These are phyloP conservation scores for Trichopus zeylanicus DNA, from an alignment of 116 monocot species.

Conservation along the genomic window DNA sequence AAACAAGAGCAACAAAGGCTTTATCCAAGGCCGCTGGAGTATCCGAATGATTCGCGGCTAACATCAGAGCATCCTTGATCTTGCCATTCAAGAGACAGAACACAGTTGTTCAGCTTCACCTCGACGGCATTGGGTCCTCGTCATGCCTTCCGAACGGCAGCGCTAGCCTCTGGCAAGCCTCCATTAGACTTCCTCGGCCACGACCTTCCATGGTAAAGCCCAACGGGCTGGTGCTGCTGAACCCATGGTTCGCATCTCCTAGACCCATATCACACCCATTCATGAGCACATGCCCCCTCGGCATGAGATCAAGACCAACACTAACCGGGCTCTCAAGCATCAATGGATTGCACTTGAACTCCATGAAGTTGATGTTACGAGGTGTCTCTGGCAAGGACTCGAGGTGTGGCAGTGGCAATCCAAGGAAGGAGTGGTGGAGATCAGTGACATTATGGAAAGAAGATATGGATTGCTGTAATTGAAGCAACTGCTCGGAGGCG, in stretches of 20 bases:
- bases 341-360: conserved; percentile 17
- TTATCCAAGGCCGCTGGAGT: conserved; percentile 11
- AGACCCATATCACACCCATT: background rate
- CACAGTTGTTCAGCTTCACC: conserved; percentile 12
- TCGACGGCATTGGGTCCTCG: conserved; percentile 8
- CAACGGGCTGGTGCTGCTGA: background rate
- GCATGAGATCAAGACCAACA: conserved; percentile 10
- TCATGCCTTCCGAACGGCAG: conserved; percentile 4
- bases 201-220: conserved; percentile 7
- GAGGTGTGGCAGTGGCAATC: conserved; percentile 8
- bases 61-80: conserved; percentile 20
- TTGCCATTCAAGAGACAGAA: conserved; percentile 34
- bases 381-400: conserved; percentile 12
- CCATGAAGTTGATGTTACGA: conserved; percentile 17
- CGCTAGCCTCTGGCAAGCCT: conserved; percentile 5
- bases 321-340: background rate
- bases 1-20: too few species aligned
- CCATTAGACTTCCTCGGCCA: conserved; percentile 2
- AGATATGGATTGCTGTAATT: background rate
- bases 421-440: conserved; percentile 28
- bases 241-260: conserved; percentile 9
- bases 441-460: conserved; percentile 10
- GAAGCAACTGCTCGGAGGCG: conserved; percentile 1
- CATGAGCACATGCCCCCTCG: conserved; percentile 4
- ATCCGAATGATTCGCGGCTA: conserved; percentile 11